phyloP scores from a whole-genome alignment of 345 rosid species.

The Linum trigynum region DNA sequence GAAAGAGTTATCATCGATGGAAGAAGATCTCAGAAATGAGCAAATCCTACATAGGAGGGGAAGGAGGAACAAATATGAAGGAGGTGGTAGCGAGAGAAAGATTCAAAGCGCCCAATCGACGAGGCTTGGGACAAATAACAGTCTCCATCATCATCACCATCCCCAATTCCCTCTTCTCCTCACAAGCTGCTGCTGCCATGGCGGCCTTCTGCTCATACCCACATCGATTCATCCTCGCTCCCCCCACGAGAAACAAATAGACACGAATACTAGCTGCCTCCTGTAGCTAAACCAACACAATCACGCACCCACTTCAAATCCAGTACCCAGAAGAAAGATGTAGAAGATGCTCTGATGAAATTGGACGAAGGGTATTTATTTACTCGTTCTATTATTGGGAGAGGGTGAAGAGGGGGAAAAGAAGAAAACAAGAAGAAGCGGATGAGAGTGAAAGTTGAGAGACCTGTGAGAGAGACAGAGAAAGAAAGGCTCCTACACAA shows the following conservation, averaged over 20 bases:
- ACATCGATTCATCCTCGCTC: constrained; percentile 17
- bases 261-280: too few species aligned
- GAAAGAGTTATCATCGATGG: neutral
- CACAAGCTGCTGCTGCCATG: constrained; percentile 32
- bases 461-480: neutral
- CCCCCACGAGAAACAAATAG: neutral
- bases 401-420: too few species aligned
- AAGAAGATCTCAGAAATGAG: neutral
- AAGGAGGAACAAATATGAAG: neutral
- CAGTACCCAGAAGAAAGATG: too few species aligned
- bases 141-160: constrained; percentile 21
- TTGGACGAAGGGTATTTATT: too few species aligned
- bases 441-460: neutral
- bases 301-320: constrained; percentile 1
- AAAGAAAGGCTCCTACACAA: constrained; percentile 12
- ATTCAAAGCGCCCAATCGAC: constrained; percentile 32
- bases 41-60: neutral
- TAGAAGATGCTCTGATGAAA: too few species aligned
- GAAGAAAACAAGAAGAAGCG: neutral
- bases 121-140: constrained; percentile 56
- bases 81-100: constrained; percentile 15
- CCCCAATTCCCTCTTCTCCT: constrained; percentile 23
- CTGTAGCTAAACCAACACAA: constrained; percentile 6
- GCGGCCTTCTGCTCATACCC: constrained; percentile 27
- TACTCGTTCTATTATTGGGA: too few species aligned